phyloP scores from a whole-genome alignment of 2,329 filamentous ascomycete species.

The Aureobasidium sp. region DNA sequence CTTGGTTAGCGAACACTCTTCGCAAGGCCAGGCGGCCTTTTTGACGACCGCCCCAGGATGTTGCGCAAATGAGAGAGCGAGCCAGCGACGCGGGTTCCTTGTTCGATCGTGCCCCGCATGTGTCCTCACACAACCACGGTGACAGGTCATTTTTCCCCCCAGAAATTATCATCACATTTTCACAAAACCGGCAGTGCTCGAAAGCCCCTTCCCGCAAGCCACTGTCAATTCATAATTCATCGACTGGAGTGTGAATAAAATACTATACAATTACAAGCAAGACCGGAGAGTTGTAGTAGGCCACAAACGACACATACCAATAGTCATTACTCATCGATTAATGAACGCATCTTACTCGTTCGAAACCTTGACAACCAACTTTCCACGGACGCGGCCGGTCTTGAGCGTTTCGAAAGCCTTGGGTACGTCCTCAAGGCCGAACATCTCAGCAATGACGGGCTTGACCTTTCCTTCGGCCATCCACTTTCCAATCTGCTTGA shows the following conservation, averaged over 20 bases:
- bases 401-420: conserved; percentile 52
- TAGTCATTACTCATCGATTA: background rate
- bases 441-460: conserved; percentile 47
- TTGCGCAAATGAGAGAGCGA: background rate
- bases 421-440: conserved; percentile 46
- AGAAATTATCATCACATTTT: background rate
- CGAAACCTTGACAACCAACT: conserved; percentile 41
- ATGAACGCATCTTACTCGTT: background rate
- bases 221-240: background rate
- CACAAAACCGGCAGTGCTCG: background rate
- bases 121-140: background rate
- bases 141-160: background rate
- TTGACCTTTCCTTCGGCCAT: conserved; percentile 51
- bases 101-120: background rate
- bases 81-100: background rate
- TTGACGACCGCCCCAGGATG: background rate
- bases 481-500: conserved; percentile 45
- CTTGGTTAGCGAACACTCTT: background rate
- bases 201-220: background rate
- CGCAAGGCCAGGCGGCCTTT: background rate
- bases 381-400: conserved; percentile 47
- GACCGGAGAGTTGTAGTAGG: background rate
- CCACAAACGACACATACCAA: background rate
- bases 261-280: background rate
- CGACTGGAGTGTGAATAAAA: background rate